These are phyloP conservation scores for Mrakiaceae sp. DNA, from an alignment of 1,284 basidiomycete species.

Conservation along the genomic window DNA sequence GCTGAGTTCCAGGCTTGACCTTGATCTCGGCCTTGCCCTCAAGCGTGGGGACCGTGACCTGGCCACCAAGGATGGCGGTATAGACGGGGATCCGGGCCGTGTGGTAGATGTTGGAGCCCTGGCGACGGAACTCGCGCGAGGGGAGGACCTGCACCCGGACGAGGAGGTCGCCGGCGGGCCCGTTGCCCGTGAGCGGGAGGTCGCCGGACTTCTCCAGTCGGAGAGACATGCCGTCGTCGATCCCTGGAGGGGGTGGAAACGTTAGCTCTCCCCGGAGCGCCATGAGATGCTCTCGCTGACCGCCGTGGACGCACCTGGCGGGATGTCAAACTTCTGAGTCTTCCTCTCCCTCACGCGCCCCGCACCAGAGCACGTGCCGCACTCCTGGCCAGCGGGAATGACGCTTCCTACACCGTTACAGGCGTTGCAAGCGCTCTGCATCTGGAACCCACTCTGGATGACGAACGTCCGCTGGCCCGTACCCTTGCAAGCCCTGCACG, in stretches of 20 bases:
- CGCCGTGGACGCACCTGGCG: constrained; percentile 46
- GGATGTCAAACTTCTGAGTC: constrained; percentile 71
- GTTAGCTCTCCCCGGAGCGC: too few species aligned
- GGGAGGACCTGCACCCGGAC: constrained; percentile 76
- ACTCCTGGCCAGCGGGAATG: constrained; percentile 68
- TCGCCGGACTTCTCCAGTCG: constrained; percentile 77
- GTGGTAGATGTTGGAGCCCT: constrained; percentile 86
- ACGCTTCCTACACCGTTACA: constrained; percentile 77
- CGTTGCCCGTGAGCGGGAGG: constrained; percentile 65
- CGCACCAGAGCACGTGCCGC: constrained; percentile 69
- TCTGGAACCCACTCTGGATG: constrained; percentile 90
- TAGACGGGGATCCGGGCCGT: constrained; percentile 86
- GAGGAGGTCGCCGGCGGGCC: constrained; percentile 70
- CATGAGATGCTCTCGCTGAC: too few species aligned
- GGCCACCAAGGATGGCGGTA: constrained; percentile 80
- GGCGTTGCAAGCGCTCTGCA: constrained; percentile 80
- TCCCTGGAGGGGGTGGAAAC: constrained; percentile 42
- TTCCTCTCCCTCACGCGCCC: constrained; percentile 77
- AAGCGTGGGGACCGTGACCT: constrained; percentile 83
- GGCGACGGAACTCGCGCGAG: constrained; percentile 76
- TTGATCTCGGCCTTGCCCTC: constrained; percentile 94
- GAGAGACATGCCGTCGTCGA: constrained; percentile 94
- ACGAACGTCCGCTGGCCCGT: constrained; percentile 82
- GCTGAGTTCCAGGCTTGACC: constrained; percentile 86
- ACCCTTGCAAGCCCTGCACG: constrained; percentile 73